Base-by-base conservation (phyloP, 768 basidiomycete genomes). In the Trichaptum fuscoviolaceum region DNA sequence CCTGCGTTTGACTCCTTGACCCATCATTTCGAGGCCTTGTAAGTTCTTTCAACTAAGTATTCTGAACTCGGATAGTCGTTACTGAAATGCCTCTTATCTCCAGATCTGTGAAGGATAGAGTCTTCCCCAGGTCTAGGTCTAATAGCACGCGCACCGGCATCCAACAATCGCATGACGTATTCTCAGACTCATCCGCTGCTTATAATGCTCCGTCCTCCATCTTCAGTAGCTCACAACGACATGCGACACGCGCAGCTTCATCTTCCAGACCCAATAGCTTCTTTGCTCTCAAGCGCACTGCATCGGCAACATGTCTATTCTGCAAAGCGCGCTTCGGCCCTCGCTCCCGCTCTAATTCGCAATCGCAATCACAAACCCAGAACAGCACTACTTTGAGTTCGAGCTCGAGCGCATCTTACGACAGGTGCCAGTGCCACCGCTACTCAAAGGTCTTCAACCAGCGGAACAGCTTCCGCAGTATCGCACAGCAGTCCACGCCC, bases 361-460 rank as follows among this genome's bases (percentile, higher is more conserved):
- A 30, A 30, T 30, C 30, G 30, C 30, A n/a, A n/a, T n/a, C n/a
- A 36, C 35, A 52, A 20, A 12, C 15, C 20, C 42, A 52, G 15
- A 12, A 4, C 42, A 52, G 42, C 42, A 52, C 20, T 15, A 12
- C 42, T 2, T 52, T 20, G 3, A 52, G 42, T 12, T 52, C 42
- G 15, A 52, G 42, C 42, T 52, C 42, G 15, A 52, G 42, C 42
- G 15, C 42, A 12, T 52, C 42, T 20, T 2, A 15, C 42, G 42
- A 6, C 42, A 52, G 42, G 42, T 52, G 42, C 42, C 42, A 52
- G 42, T 52, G 42, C 42, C 42, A 52, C 42, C 42, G 42, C 42
- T 52, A 52, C 42, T 52, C 42, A 52, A 52, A 52, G 20, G 42
- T 52, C 42, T 52, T 52, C 42, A 52, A 52, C 42, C 42, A 52